Base-by-base conservation (phyloP, 495 filamentous ascomycete genomes). In the Hyphodiscus hymeniophilus region DNA sequence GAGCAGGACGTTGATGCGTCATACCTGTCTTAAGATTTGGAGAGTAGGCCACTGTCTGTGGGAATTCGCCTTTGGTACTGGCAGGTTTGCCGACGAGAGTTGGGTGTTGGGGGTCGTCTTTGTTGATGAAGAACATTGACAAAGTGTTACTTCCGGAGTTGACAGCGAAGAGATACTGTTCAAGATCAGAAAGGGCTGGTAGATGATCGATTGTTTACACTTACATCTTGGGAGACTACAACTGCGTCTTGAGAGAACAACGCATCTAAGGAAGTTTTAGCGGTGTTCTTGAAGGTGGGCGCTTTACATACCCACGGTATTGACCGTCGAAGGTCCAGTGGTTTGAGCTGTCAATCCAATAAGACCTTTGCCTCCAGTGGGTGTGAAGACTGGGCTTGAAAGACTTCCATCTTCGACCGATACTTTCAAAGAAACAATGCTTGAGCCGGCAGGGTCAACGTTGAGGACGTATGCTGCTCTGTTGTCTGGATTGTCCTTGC, bases 71-170 rank as follows among this genome's bases (percentile, higher is more conserved):
- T 1, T 60, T 47, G 11, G 59, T 59, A 15, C 54, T 39, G 11
- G 45, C 52, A 13, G 58, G 39, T 38, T 7, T 48, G 40, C 54
- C 50, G 18, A 59, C 24, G n/a, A 65, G 56, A 12, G 23, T 54
- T 20, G 61, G 63, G 16, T 60, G 45, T 20, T n/a, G 16, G 13
- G 60, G 60, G 38, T 58, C 50, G 23, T 43, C 30, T 21, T 50
- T 42, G 30, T 56, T 33, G 24, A 63, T 60, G 7, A 43, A 17
- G 45, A 63, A 63, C 17, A 66, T 17, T 17, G 63, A 56, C 23
- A 66, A 21, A n/a, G 63, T 62, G 48, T 66, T 53, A 17, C 52
- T 50, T 7, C 63, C 63, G 16, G 59, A 45, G 36, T 65, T 65
- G 39, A 62, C 54, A 22, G 51, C 57, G 49, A 63, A 59, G 35